Conservation (phyloP, 208 protist genomes). For the Crithidia expoeki region DNA sequence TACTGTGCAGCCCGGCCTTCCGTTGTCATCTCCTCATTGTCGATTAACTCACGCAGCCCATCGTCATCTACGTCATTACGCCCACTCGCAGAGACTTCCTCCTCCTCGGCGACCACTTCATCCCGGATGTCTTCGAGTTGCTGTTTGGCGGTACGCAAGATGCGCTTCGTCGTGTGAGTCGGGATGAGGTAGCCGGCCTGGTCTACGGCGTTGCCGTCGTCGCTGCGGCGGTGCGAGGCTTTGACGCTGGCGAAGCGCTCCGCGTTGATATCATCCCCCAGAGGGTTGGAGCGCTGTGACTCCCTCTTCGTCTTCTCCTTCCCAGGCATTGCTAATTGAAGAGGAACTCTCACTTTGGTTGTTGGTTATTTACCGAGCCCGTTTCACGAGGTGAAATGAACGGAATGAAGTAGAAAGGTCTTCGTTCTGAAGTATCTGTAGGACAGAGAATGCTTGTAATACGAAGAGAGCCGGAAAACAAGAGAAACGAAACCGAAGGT, state of each 20-base stretch:
- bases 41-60: conserved; percentile 28
- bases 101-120: conserved; percentile 43
- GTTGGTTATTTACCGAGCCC: too few relatives aligned
- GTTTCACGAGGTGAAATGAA: background rate
- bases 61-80: conserved; percentile 3
- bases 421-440: background rate
- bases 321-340: conserved; percentile 30
- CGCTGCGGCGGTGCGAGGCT: conserved; percentile 23
- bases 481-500: too few relatives aligned
- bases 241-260: conserved; percentile 81
- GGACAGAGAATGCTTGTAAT: background rate
- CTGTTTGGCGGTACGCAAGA: conserved; percentile 73
- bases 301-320: conserved; percentile 49
- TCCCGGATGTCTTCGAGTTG: conserved; percentile 70
- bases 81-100: conserved; percentile 12
- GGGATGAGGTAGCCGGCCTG: conserved; percentile 73
- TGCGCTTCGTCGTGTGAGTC: conserved; percentile 71
- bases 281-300: conserved; percentile 64
- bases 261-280: conserved; percentile 81
- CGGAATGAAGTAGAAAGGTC: background rate
- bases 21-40: conserved; percentile 21
- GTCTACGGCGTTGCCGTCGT: conserved; percentile 41
- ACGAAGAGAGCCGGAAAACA: background rate
- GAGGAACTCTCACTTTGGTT: too few relatives aligned
- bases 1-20: conserved; percentile 16